Conservation (phyloP, 352 stramenopile genomes). For the Phytophthora cryptogea region DNA sequence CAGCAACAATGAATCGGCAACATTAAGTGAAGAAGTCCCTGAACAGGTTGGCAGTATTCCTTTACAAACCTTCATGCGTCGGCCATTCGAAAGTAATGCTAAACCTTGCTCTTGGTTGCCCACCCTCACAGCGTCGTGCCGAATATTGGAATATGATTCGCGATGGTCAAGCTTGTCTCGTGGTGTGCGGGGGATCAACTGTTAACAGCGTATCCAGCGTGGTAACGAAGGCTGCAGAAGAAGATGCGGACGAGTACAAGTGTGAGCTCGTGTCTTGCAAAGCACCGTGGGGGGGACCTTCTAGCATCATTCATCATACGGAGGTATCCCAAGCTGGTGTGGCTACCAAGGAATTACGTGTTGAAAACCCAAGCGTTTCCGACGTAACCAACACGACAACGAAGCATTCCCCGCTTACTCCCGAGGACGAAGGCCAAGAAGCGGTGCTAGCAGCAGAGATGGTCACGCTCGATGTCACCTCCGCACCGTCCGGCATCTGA, state of each 20-base stretch:
- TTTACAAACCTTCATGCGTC: neutral
- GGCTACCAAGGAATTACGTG: constrained; percentile 31
- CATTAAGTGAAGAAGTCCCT: constrained; percentile 8
- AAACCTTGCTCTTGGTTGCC: neutral
- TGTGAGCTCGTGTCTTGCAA: constrained; percentile 63
- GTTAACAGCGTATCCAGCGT: constrained; percentile 42
- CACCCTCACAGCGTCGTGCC: constrained; percentile 27
- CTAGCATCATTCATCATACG: constrained; percentile 43
- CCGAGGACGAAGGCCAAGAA: constrained; percentile 40
- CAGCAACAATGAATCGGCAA: constrained; percentile 23
- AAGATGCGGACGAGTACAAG: constrained; percentile 58
- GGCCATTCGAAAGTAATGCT: no score
- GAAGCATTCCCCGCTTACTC: constrained; percentile 16
- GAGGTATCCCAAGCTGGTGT: constrained; percentile 53
- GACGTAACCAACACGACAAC: constrained; percentile 3
- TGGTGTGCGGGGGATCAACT: constrained; percentile 34
- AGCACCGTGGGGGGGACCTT: constrained; percentile 34
- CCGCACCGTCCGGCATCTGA: constrained; percentile 7
- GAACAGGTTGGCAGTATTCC: constrained; percentile 28
- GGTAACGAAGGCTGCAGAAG: constrained; percentile 34
- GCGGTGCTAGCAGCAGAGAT: constrained; percentile 37
- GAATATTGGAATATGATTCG: constrained; percentile 47
- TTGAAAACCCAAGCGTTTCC: constrained; percentile 11
- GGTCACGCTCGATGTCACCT: constrained; percentile 36
- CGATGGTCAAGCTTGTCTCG: constrained; percentile 42